These are phyloP conservation scores for Ambrosiella cleistominuta DNA, from an alignment of 2,329 filamentous ascomycete species.

Conservation along the genomic window DNA sequence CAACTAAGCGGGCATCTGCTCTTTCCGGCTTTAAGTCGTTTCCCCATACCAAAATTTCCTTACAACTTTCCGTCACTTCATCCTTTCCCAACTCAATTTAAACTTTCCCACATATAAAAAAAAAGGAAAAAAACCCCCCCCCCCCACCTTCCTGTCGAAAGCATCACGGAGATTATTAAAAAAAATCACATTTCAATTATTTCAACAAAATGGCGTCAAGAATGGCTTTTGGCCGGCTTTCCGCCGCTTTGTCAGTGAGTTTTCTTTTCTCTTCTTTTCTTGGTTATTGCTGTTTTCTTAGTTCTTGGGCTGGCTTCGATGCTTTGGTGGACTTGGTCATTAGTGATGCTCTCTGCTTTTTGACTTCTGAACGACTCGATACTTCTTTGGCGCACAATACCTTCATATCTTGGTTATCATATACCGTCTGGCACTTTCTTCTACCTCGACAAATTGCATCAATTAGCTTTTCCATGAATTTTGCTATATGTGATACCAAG, in stretches of 20 bases:
- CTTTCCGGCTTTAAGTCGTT: slow-evolving; percentile 1
- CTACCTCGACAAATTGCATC: neutral
- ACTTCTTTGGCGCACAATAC: neutral
- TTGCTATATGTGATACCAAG: neutral
- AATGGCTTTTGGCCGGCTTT: slow-evolving; percentile 46
- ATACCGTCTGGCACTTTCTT: neutral
- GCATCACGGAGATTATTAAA: neutral
- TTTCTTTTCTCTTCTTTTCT: neutral
- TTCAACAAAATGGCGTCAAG: slow-evolving; percentile 35
- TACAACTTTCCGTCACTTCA: slow-evolving; percentile 2
- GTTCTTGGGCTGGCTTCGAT: neutral
- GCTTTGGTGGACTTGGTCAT: neutral
- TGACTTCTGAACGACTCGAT: neutral
- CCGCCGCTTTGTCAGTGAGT: slow-evolving; percentile 39
- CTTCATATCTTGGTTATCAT: neutral
- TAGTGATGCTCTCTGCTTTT: neutral
- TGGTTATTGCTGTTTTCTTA: neutral
- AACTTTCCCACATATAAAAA: neutral
- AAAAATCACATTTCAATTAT: neutral
- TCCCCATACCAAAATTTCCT: neutral
- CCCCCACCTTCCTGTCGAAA: neutral
- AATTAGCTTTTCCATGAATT: neutral
- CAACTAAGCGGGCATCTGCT: neutral
- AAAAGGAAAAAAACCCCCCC: neutral
- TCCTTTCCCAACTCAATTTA: neutral